Evolutionary conservation across 352 stramenopile genomes (phyloP), one percentile per base, ranked within the genome.

Genomic region (Phytopythium aichiense): DNA sequence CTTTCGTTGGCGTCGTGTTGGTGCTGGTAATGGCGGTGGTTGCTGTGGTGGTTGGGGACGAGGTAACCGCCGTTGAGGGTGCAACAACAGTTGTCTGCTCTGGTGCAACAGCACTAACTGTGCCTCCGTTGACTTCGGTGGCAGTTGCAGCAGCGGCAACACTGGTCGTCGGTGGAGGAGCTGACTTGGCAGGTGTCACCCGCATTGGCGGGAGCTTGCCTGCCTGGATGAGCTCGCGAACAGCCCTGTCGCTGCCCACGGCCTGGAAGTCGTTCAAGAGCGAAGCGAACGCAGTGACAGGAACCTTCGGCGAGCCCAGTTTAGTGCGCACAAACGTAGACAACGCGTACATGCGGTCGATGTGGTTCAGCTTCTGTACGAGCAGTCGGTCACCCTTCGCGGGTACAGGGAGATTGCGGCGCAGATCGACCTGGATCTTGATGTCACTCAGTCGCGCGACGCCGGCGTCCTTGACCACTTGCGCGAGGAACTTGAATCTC

Each of bases 341-440:
- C 16, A 89, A n/a, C 33, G 63, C 67, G 22, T 72, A 83, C 76
- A 94, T 84, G 7, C 75, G 76, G 28, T 94, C 86, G 23, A 93
- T 83, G 58, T 93, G 84, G 51, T 87, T 71, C 22, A 94, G 56
- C 45, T 79, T 87, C 20, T 56, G 45, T 13, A 61, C 66, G 1
- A 78, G 73, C 0, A 76, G 71, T 33, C 84, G 83, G 37, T 59
- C 54, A 22, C 54, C 54, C 35, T 59, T 59, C 2, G 54, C 8
- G 6, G 54, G 54, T 4, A 59, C 54, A 2, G 58, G 57, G 4
- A 59, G 57, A 13, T 57, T 61, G 16, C 58, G 23, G 6, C 48
- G 65, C 8, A 74, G 28, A 13, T 56, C 67, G 25, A 54, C 48
- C 13, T 61, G 60, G 15, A 81, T 62, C 4, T 33, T n/a, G 4